These are phyloP conservation scores for Astrothelium subdiscretum DNA, from an alignment of 495 filamentous ascomycete genomes.

Conservation along the genomic window DNA sequence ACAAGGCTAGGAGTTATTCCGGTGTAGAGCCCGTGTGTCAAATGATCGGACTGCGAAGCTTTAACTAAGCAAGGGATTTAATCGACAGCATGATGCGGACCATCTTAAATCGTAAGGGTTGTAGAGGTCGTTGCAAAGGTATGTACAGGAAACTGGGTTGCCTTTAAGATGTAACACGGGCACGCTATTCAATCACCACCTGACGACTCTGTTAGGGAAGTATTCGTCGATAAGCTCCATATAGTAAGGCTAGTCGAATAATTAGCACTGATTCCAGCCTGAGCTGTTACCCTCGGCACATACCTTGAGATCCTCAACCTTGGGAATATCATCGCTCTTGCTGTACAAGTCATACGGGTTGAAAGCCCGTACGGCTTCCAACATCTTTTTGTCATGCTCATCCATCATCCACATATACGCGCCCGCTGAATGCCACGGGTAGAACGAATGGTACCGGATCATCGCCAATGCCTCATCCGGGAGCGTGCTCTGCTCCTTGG, in stretches of 20 bases:
- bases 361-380: conserved; percentile 72
- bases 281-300: conserved; percentile 4
- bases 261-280: conserved; percentile 6
- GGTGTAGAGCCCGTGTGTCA: too few species aligned
- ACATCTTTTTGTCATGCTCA: conserved; percentile 64
- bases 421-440: conserved; percentile 73
- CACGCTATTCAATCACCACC: conserved; percentile 48
- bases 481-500: conserved; percentile 63
- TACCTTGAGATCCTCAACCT: conserved; percentile 59
- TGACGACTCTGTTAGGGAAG: conserved; percentile 42
- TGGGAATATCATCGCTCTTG: conserved; percentile 74
- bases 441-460: conserved; percentile 85
- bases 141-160: not conserved
- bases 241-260: conserved; percentile 55
- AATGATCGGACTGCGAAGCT: too few species aligned
- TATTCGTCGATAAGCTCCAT: conserved; percentile 75
- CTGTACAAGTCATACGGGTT: conserved; percentile 89
- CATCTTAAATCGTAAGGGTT: too few species aligned
- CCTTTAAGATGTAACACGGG: not conserved
- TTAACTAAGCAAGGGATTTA: too few species aligned
- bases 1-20: too few species aligned
- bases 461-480: conserved; percentile 76
- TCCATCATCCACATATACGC: conserved; percentile 74
- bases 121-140: too few species aligned
- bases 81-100: too few species aligned